Evolutionary conservation across 1,284 basidiomycete genomes (phyloP).

Genomic region (Rhodofomes roseus): DNA sequence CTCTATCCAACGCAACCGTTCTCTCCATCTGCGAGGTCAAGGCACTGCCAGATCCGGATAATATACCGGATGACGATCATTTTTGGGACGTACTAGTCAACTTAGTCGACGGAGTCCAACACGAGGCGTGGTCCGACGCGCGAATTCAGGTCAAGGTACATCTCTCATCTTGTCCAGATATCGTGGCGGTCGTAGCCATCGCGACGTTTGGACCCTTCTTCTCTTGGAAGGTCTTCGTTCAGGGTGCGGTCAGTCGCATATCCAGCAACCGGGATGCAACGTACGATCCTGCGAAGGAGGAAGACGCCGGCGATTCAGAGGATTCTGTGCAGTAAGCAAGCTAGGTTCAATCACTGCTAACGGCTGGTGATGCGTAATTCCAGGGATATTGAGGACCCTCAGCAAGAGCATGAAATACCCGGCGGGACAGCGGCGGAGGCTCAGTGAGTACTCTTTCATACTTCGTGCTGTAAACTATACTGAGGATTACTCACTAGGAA

Average conservation of each 20-base stretch:
- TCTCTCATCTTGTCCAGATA: not conserved
- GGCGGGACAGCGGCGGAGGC: no score
- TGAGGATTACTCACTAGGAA: no score
- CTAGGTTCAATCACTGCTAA: not conserved
- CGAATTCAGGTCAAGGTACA: not conserved
- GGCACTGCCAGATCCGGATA: not conserved
- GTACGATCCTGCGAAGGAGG: not conserved
- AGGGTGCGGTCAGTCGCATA: not conserved
- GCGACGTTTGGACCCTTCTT: not conserved
- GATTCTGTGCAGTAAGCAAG: not conserved
- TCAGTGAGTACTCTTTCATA: no score
- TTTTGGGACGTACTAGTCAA: not conserved
- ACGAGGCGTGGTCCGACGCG: not conserved
- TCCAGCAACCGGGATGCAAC: not conserved
- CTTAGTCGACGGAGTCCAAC: not conserved
- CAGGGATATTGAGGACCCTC: no score
- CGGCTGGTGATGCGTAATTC: no score
- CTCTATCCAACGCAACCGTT: not conserved
- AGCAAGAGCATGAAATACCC: no score
- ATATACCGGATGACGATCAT: not conserved
- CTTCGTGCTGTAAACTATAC: no score
- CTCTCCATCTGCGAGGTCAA: not conserved
- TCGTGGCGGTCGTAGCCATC: not conserved
- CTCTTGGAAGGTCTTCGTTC: not conserved
- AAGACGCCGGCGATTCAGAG: not conserved